Conservation (phyloP, 1,284 basidiomycete genomes). For the Irpex rosettiformis region DNA sequence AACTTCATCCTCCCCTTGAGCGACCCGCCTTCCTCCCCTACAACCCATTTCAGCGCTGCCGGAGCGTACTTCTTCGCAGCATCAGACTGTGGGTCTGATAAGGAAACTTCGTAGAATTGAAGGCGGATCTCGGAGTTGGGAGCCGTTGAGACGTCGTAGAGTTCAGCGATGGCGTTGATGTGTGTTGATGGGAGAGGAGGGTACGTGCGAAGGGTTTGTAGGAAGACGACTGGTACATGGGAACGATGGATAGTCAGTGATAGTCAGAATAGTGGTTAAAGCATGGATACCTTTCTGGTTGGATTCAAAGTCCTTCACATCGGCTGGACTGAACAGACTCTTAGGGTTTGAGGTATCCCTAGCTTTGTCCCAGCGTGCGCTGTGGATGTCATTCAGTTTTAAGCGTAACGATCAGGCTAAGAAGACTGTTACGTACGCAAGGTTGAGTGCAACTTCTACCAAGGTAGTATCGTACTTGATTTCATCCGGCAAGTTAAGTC, state of each 20-base stretch:
- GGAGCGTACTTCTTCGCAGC: slow-evolving; percentile 47
- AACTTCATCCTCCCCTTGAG: slow-evolving; percentile 82
- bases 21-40: slow-evolving; percentile 54
- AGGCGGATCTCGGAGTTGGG: slow-evolving; percentile 69
- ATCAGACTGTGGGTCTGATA: slow-evolving; percentile 46
- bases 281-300: slow-evolving; percentile 59
- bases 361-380: slow-evolving; percentile 3
- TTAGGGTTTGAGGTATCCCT: neutral
- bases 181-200: slow-evolving; percentile 52
- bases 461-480: slow-evolving; percentile 84
- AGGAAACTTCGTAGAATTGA: slow-evolving; percentile 65
- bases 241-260: neutral
- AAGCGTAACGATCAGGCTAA: neutral
- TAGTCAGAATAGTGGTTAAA: neutral
- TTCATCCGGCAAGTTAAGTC: slow-evolving; percentile 72
- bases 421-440: slow-evolving; percentile 8
- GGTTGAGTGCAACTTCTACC: slow-evolving; percentile 39
- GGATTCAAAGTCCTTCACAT: slow-evolving; percentile 56
- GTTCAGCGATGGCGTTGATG: slow-evolving; percentile 41
- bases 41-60: slow-evolving; percentile 60
- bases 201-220: slow-evolving; percentile 63
- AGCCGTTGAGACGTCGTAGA: slow-evolving; percentile 53
- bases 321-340: slow-evolving; percentile 42
- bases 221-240: slow-evolving; percentile 57
- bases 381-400: neutral